Evolutionary conservation across 352 stramenopile species (phyloP).

Genomic region (Pythium biforme): DNA sequence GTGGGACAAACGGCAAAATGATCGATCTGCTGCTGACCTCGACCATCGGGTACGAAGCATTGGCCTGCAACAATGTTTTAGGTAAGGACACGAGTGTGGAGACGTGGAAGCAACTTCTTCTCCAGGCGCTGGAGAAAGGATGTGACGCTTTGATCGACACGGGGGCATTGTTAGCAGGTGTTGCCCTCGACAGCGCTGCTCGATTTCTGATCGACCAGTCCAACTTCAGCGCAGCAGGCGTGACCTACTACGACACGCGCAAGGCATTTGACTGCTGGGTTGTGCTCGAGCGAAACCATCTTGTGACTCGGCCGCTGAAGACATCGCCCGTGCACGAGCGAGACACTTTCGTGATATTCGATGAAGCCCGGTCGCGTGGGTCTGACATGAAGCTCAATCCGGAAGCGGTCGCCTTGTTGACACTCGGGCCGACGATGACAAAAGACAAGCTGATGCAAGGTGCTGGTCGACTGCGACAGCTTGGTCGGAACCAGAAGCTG

Average conservation of each 20-base stretch:
- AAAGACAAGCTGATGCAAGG: slow-evolving; percentile 95
- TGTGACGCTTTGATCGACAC: slow-evolving; percentile 83
- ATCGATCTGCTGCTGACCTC: slow-evolving; percentile 68
- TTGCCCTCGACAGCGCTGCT: slow-evolving; percentile 50
- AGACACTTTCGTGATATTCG: slow-evolving; percentile 90
- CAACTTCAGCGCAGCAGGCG: slow-evolving; percentile 34
- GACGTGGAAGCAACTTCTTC: slow-evolving; percentile 49
- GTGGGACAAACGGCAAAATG: slow-evolving; percentile 87
- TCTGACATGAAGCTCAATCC: slow-evolving; percentile 85
- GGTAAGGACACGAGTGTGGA: background rate
- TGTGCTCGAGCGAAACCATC: slow-evolving; percentile 62
- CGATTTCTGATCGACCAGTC: slow-evolving; percentile 39
- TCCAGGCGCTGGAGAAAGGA: slow-evolving; percentile 34
- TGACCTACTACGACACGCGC: slow-evolving; percentile 84
- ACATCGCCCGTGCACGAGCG: slow-evolving; percentile 68
- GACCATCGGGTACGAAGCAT: slow-evolving; percentile 31
- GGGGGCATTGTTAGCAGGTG: slow-evolving; percentile 74
- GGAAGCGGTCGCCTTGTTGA: slow-evolving; percentile 74
- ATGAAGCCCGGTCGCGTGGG: slow-evolving; percentile 85
- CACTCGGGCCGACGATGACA: slow-evolving; percentile 77
- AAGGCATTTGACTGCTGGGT: slow-evolving; percentile 69
- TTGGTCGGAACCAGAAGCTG: slow-evolving; percentile 69
- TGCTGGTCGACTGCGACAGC: slow-evolving; percentile 78
- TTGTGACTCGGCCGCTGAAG: slow-evolving; percentile 43
- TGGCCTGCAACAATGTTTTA: background rate